Evolutionary conservation across 202 grass and related monocot genomes (phyloP).

Genomic region (Alloteropsis angusta): DNA sequence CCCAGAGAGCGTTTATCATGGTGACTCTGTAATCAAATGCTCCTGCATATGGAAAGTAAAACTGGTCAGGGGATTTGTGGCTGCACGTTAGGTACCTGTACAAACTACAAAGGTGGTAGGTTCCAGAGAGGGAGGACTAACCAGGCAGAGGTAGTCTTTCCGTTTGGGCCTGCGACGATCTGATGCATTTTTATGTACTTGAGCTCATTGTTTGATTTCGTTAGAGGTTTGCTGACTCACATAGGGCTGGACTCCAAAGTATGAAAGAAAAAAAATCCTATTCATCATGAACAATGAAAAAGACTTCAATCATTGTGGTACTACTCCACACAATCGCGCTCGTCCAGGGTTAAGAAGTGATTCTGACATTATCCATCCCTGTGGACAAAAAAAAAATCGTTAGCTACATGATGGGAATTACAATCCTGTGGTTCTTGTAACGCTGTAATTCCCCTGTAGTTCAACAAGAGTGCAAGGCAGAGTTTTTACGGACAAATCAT

Average conservation of each 20-base stretch:
- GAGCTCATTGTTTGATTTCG: constrained; percentile 1
- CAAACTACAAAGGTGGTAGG: no score
- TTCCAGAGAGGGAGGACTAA: background rate
- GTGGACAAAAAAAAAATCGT: background rate
- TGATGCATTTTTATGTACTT: constrained; percentile 9
- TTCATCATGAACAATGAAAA: constrained; percentile 8
- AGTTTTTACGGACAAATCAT: background rate
- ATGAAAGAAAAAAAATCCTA: constrained; percentile 10
- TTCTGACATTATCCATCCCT: constrained; percentile 99
- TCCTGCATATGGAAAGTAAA: background rate
- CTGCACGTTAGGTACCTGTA: background rate
- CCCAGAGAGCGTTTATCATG: background rate
- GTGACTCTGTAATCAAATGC: background rate
- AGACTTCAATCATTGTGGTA: constrained; percentile 35
- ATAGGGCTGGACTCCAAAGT: constrained; percentile 1
- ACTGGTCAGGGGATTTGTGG: background rate
- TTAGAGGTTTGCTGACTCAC: constrained; percentile 14
- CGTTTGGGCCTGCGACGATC: background rate
- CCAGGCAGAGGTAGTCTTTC: background rate
- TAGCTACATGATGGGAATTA: background rate
- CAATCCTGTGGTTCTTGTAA: background rate
- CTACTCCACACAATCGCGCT: constrained; percentile 56
- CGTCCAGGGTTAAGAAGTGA: constrained; percentile 79
- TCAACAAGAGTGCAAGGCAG: background rate
- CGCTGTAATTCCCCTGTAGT: background rate